These are phyloP conservation scores for Penicillium aurantiogriseum DNA, from an alignment of 2,329 filamentous ascomycete genomes.

Conservation along the genomic window DNA sequence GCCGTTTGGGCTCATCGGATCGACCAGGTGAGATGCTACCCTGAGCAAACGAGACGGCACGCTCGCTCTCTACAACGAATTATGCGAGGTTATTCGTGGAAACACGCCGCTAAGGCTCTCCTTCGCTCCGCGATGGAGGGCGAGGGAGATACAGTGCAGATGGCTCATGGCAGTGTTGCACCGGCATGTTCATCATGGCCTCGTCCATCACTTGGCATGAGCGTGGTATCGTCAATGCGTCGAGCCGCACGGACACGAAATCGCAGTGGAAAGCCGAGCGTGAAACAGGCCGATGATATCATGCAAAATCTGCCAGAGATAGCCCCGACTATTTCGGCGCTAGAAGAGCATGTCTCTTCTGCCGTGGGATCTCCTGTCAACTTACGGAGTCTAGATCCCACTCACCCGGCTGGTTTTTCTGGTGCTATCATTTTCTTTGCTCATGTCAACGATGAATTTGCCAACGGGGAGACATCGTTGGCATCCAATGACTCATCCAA, in stretches of 20 bases:
- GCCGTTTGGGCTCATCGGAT: constrained; percentile 2
- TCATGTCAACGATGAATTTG: background rate
- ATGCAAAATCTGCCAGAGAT: constrained; percentile 1
- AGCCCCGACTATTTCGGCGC: background rate
- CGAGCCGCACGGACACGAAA: background rate
- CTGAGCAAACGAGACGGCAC: constrained; percentile 1
- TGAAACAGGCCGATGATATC: background rate
- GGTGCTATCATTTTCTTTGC: constrained; percentile 3
- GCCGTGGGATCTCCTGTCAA: background rate
- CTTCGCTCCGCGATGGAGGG: constrained; percentile 1
- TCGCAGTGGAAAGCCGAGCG: background rate
- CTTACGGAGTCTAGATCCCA: background rate
- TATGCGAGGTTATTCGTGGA: constrained; percentile 3
- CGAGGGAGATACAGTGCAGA: constrained; percentile 1
- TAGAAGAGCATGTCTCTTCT: constrained; percentile 2
- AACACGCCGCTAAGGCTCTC: background rate
- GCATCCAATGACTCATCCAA: background rate
- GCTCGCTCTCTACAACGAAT: background rate
- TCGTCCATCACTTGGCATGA: background rate
- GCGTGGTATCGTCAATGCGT: background rate
- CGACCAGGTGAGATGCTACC: constrained; percentile 1
- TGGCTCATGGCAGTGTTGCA: constrained; percentile 1
- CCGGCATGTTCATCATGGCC: background rate
- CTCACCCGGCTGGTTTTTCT: background rate
- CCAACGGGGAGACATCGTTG: background rate